Evolutionary conservation across 257 asterid genomes (phyloP).

Genomic region (Nicotiana knightiana): DNA sequence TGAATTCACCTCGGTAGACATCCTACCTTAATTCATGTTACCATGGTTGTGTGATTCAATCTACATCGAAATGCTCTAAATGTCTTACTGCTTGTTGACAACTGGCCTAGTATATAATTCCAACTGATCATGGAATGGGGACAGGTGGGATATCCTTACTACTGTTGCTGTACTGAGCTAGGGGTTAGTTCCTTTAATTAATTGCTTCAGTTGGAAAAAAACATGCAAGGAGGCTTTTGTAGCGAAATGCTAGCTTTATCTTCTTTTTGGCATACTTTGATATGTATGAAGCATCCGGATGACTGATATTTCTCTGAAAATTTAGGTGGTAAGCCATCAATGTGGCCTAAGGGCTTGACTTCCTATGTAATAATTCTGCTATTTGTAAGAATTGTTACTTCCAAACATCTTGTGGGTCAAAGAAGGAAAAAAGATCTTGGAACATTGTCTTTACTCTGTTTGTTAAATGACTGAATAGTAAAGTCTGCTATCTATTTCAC

Average conservation of each 20-base stretch:
- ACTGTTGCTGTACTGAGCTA: not conserved
- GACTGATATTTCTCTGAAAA: not conserved
- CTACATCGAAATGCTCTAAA: not conserved
- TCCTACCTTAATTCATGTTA: not conserved
- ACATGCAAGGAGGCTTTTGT: not conserved
- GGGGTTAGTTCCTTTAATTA: not conserved
- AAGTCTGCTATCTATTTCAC: constrained; percentile 9
- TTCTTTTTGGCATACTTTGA: not conserved
- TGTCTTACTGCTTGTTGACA: not conserved
- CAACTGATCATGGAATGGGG: not conserved
- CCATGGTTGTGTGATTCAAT: not conserved
- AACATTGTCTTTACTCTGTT: not conserved
- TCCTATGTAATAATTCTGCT: not conserved
- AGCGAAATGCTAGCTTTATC: not conserved
- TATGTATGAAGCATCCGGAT: not conserved
- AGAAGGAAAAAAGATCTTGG: not conserved
- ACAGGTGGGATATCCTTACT: not conserved
- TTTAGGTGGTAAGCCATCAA: not conserved
- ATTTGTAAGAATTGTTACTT: not conserved
- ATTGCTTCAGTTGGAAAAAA: not conserved
- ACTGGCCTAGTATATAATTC: not conserved
- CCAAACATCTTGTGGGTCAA: not conserved
- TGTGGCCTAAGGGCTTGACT: not conserved
- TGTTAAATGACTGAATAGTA: not conserved
- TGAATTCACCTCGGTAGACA: not conserved